Conservation (phyloP, 129 eudicot species). For the Flaveria sonorensis region DNA sequence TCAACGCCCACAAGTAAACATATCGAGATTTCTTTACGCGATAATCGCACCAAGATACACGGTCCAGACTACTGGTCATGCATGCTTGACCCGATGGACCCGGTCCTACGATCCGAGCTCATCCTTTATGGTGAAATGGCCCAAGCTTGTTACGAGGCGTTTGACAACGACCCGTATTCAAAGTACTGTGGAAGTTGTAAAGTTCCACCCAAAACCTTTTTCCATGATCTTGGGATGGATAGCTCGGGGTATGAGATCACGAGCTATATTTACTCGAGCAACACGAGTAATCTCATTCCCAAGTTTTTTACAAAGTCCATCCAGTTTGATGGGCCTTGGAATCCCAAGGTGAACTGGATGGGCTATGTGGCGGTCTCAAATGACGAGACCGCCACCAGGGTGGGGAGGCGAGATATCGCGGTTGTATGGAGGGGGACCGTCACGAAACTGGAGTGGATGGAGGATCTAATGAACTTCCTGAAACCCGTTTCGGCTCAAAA, state of each 20-base stretch:
- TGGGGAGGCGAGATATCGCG: slow-evolving; percentile 56
- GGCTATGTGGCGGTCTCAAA: slow-evolving; percentile 65
- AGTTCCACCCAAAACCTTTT: slow-evolving; percentile 35
- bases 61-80: slow-evolving; percentile 48
- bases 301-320: slow-evolving; percentile 42
- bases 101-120: slow-evolving; percentile 48
- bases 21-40: not conserved
- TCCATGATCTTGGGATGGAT: slow-evolving; percentile 35
- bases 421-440: slow-evolving; percentile 64
- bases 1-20: not conserved
- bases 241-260: slow-evolving; percentile 51
- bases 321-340: slow-evolving; percentile 45
- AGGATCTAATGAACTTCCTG: slow-evolving; percentile 43
- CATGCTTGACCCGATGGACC: slow-evolving; percentile 58
- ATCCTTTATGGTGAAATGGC: slow-evolving; percentile 72
- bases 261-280: slow-evolving; percentile 49
- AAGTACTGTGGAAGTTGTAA: slow-evolving; percentile 61
- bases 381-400: slow-evolving; percentile 42
- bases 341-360: slow-evolving; percentile 56
- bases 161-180: slow-evolving; percentile 55
- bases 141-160: slow-evolving; percentile 69
- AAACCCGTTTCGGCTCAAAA: slow-evolving; percentile 40
- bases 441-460: slow-evolving; percentile 46
- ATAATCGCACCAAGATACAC: slow-evolving; percentile 40
- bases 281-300: slow-evolving; percentile 46